Base-by-base conservation (phyloP, 2,329 filamentous ascomycete species). In the Nemania sp. region DNA sequence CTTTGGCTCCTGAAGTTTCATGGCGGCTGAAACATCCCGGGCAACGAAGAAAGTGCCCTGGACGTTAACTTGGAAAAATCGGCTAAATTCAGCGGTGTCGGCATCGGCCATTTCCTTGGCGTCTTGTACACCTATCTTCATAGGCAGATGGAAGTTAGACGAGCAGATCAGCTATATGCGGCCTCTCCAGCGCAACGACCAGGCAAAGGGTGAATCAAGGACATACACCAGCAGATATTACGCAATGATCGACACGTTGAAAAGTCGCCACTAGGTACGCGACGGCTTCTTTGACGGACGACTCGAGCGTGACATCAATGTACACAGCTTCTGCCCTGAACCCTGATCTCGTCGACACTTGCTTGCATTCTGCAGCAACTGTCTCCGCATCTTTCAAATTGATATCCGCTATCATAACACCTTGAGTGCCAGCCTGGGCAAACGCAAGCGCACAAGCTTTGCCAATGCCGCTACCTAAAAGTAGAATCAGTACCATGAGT, bases 231-330 rank as follows among this genome's bases (percentile, higher is more conserved):
- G 58, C 60, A 22, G 44, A 28, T 12, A 54, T 53, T 0, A 66
- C 44, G 22, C 54, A 60, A 30, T 66, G 63, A 26, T 66, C 62
- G 2, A 66, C 54, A 3, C 64, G 58, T 2, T 57, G 58, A 17
- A 62, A 64, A 1, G 31, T 7, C 1, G 24, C n/a, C 1, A 52
- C 31, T 45, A 40, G 56, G 4, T 41, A 14, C 8, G 39, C 30
- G 1, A 56, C 50, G 9, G 54, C 58, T 1, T 19, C 8, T 9
- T 54, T 8, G 4, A 66, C 60, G 0, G 64, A 64, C 6, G 47
- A 40, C 1, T 55, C 26, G 0, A 14, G 1, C 1, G 50, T 19
- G 1, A 66, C 54, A 14, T 65, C 60, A 11, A 63, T n/a, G 3
- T 51, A 20, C 7, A 57, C 28, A 0, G 49, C 61, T 15, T 60